These are phyloP conservation scores for Gonium pectorale DNA, from an alignment of 139 green algal species.

Conservation along the genomic window DNA sequence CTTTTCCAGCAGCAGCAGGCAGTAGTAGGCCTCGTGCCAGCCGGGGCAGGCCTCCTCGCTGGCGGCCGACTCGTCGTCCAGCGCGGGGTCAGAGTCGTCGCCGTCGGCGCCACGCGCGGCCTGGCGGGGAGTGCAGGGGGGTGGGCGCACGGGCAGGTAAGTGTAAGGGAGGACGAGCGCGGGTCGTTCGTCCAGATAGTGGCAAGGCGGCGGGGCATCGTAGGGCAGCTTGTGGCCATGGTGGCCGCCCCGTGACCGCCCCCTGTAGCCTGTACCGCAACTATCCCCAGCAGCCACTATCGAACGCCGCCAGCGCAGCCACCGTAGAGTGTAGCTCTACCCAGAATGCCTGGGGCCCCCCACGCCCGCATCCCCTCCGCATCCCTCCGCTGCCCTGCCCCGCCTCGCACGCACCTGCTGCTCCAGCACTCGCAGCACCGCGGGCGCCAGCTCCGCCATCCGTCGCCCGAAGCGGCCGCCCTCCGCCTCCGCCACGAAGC, in stretches of 20 bases:
- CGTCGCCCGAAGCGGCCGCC: slow-evolving; percentile 55
- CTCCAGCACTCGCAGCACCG: slow-evolving; percentile 56
- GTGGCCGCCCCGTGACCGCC: too few species aligned
- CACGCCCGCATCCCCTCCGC: background rate
- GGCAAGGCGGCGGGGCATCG: too few species aligned
- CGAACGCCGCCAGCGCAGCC: too few species aligned
- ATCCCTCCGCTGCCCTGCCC: background rate
- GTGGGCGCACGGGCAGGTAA: too few species aligned
- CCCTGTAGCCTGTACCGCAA: too few species aligned
- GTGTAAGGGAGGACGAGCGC: too few species aligned
- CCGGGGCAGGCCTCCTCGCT: slow-evolving; percentile 34
- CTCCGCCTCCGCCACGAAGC: slow-evolving; percentile 69
- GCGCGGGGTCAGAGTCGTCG: background rate
- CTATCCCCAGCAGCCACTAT: too few species aligned
- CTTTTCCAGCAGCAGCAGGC: slow-evolving; percentile 84
- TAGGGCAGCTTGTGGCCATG: too few species aligned
- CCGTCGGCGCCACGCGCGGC: background rate
- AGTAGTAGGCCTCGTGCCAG: slow-evolving; percentile 89
- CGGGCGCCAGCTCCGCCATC: slow-evolving; percentile 30
- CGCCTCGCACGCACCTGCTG: slow-evolving; percentile 31
- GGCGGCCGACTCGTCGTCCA: slow-evolving; percentile 26
- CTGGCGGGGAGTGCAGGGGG: background rate
- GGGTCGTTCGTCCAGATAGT: too few species aligned
- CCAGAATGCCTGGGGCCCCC: too few species aligned
- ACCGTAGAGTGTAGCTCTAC: too few species aligned